Conservation (phyloP, 495 filamentous ascomycete species). For the Glonium stellatum region DNA sequence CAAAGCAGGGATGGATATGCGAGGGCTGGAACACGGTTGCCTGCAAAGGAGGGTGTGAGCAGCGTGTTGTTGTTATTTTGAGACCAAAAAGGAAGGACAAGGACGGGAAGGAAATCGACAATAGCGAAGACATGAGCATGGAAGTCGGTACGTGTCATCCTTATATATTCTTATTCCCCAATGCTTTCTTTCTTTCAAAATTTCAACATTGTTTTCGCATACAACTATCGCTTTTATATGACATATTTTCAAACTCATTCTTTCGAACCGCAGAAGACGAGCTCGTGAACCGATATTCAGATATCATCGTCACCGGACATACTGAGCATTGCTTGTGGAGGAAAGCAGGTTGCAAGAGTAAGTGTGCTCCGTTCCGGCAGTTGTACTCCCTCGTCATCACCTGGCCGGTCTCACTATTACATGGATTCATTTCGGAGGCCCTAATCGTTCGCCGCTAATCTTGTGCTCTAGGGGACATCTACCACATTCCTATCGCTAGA, state of each 20-base stretch:
- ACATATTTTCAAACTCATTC: neutral
- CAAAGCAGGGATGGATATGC: slow-evolving; percentile 88
- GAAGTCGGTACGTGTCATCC: slow-evolving; percentile 27
- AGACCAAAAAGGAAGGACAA: slow-evolving; percentile 21
- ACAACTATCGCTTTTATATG: neutral
- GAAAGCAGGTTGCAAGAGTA: slow-evolving; percentile 76
- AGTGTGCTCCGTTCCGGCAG: slow-evolving; percentile 8
- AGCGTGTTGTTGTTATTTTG: slow-evolving; percentile 73
- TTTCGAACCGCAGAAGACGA: slow-evolving; percentile 44
- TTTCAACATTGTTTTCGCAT: neutral
- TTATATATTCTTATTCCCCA: neutral
- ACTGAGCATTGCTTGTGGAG: slow-evolving; percentile 82
- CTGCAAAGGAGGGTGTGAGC: slow-evolving; percentile 72
- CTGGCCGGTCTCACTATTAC: no score
- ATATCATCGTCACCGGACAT: slow-evolving; percentile 68
- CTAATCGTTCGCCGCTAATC: neutral
- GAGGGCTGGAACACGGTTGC: slow-evolving; percentile 71
- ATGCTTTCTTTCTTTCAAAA: no score
- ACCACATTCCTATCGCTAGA: slow-evolving; percentile 35
- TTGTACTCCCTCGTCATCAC: no score
- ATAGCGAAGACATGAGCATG: slow-evolving; percentile 54
- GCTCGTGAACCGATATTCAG: slow-evolving; percentile 69
- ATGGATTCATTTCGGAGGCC: no score
- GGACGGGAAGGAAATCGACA: slow-evolving; percentile 50
- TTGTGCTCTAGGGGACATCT: slow-evolving; percentile 32